phyloP scores from a whole-genome alignment of 495 filamentous ascomycete genomes.

The Daldinia concentrica region DNA sequence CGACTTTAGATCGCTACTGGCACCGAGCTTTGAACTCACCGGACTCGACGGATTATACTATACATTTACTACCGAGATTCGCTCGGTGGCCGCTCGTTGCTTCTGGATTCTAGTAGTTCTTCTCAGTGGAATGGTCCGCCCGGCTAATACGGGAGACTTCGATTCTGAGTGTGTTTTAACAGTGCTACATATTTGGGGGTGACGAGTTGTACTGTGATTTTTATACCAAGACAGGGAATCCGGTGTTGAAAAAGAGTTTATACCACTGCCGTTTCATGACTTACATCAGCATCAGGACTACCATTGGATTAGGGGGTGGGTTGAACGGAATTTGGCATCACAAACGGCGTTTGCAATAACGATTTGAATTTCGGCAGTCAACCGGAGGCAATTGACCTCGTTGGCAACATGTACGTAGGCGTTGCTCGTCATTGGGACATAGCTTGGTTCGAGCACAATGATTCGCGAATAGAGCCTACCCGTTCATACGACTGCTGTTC shows the following conservation, averaged over 20 bases:
- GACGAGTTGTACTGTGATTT: constrained; percentile 34
- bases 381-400: constrained; percentile 24
- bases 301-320: constrained; percentile 39
- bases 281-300: constrained; percentile 43
- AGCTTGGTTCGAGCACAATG: constrained; percentile 36
- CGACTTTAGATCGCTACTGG: constrained; percentile 26
- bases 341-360: constrained; percentile 43
- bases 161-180: constrained; percentile 38
- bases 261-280: constrained; percentile 44
- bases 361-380: constrained; percentile 45
- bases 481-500: constrained; percentile 34
- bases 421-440: constrained; percentile 39
- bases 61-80: constrained; percentile 18
- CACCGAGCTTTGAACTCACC: constrained; percentile 18
- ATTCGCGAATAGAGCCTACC: constrained; percentile 41
- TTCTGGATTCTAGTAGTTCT: constrained; percentile 23
- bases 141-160: constrained; percentile 22
- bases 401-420: constrained; percentile 43
- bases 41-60: constrained; percentile 12
- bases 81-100: constrained; percentile 29
- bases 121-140: constrained; percentile 12
- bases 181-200: constrained; percentile 25
- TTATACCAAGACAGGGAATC: constrained; percentile 40
- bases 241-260: constrained; percentile 43
- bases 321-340: constrained; percentile 46